Base-by-base conservation (phyloP, 306 rosid species). In the Corylus americana region DNA sequence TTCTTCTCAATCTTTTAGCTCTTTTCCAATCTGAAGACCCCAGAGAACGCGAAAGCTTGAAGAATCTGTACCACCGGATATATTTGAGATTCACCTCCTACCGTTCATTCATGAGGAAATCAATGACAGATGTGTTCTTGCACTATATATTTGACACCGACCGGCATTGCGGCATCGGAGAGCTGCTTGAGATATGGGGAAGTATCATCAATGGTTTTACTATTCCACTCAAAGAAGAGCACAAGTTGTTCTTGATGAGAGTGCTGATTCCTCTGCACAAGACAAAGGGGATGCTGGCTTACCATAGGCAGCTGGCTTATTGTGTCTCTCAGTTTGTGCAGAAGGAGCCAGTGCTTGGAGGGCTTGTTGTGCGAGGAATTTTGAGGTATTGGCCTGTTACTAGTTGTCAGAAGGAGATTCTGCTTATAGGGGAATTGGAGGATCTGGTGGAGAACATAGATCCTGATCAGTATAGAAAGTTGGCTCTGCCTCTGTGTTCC, bases 121-220 rank as follows among this genome's bases (percentile, higher is more conserved):
- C 92, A 3, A 94, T 91, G 97, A 91, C 70, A 3, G 88, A 85
- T 74, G 94, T 86, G 78, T 74, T 90, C 13, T 55, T 92, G 88
- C 88, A 87, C 79, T 89, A 88, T 71, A 86, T 87, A 54, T 88
- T 88, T 35, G 97, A 90, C 80, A 81, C 83, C 37, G 97, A 91
- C 64, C 87, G 80, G 83, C 93, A 88, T 68, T 73, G 87, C 49
- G 98, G 97, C 10, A 82, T 94, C 35, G 93, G 83, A 1, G 97
- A 94, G 47, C 83, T 94, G 90, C 95, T 94, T 71, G 97, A 94
- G 95, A 87, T 94, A 86, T 90, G 95, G 95, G 98, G 97, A 71
- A 90, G 91, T 77, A 90, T 94, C 55, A 89, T 91, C 39, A 90
- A 91, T 70, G 98, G 98, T 0, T 92, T 95, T 73, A 81, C 94